Percentiles rank a stretch among this genome's conserved stretches.
Conservation (phyloP, 1,284 basidiomycete genomes). For the Ustilago cynodontis region DNA sequence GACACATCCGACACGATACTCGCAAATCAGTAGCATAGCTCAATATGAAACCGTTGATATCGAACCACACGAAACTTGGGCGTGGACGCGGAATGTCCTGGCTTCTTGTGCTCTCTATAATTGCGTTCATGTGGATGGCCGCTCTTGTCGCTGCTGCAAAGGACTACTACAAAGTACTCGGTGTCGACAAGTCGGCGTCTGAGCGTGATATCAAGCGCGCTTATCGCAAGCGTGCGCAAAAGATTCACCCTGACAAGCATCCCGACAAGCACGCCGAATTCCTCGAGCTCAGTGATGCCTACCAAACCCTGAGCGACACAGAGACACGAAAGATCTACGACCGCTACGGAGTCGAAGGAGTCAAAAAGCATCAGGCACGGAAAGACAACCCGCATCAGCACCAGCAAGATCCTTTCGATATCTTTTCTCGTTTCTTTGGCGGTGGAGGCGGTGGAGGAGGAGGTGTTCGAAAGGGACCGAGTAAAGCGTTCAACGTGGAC, state of each 20-base stretch:
- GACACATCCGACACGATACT: background rate
- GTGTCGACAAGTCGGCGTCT: conserved; percentile 58
- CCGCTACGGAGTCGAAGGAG: conserved; percentile 63
- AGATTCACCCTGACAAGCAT: conserved; percentile 69
- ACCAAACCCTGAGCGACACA: conserved; percentile 64
- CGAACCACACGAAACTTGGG: background rate
- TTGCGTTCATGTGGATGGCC: conserved; percentile 29
- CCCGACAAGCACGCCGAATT: conserved; percentile 68
- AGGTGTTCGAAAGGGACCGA: conserved; percentile 60
- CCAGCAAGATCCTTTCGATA: conserved; percentile 65
- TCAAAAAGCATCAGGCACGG: conserved; percentile 64
- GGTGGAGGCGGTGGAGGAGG: conserved; percentile 45
- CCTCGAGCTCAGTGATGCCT: conserved; percentile 71
- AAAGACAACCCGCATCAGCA: conserved; percentile 53
- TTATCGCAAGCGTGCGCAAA: conserved; percentile 66
- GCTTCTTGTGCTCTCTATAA: conserved; percentile 24
- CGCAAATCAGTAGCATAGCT: background rate
- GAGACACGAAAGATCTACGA: conserved; percentile 67
- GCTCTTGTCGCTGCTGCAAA: conserved; percentile 51
- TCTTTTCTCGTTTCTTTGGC: conserved; percentile 68
- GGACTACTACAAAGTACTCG: conserved; percentile 68
- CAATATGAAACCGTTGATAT: conserved; percentile 47
- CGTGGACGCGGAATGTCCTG: conserved; percentile 12
- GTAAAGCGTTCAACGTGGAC: conserved; percentile 65
- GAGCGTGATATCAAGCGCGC: conserved; percentile 68